These are phyloP conservation scores for Viola pubescens DNA, from an alignment of 441 rosid species.

Conservation along the genomic window DNA sequence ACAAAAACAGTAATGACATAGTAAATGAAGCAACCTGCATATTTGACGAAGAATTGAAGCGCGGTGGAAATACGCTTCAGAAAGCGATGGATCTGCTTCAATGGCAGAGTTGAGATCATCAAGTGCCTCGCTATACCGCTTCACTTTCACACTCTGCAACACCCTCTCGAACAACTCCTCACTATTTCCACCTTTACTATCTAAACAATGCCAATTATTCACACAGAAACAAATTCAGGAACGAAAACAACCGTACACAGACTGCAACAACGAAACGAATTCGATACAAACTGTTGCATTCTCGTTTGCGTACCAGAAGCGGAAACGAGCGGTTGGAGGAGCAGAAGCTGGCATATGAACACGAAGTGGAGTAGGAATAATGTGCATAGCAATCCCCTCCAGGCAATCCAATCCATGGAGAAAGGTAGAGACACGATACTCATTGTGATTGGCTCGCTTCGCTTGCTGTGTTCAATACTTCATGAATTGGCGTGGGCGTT, in stretches of 20 bases:
- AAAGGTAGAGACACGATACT: no score
- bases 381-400: constrained; percentile 57
- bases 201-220: constrained; percentile 23
- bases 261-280: no score
- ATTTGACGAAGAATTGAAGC: constrained; percentile 74
- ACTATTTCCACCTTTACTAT: constrained; percentile 46
- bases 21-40: constrained; percentile 53
- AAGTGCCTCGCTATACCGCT: constrained; percentile 73
- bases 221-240: background rate
- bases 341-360: constrained; percentile 66
- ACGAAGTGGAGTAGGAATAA: constrained; percentile 65
- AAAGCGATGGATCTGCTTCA: constrained; percentile 77
- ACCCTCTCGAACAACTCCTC: constrained; percentile 74
- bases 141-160: constrained; percentile 65
- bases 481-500: background rate
- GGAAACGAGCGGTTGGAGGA: constrained; percentile 90
- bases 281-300: no score
- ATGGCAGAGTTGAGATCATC: constrained; percentile 90
- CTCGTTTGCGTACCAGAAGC: constrained; percentile 42
- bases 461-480: no score
- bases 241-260: background rate
- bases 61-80: constrained; percentile 69
- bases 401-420: constrained; percentile 54
- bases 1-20: background rate
- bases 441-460: background rate